These are phyloP conservation scores for Stylonectria norvegica DNA, from an alignment of 2,329 filamentous ascomycete genomes.

Conservation along the genomic window DNA sequence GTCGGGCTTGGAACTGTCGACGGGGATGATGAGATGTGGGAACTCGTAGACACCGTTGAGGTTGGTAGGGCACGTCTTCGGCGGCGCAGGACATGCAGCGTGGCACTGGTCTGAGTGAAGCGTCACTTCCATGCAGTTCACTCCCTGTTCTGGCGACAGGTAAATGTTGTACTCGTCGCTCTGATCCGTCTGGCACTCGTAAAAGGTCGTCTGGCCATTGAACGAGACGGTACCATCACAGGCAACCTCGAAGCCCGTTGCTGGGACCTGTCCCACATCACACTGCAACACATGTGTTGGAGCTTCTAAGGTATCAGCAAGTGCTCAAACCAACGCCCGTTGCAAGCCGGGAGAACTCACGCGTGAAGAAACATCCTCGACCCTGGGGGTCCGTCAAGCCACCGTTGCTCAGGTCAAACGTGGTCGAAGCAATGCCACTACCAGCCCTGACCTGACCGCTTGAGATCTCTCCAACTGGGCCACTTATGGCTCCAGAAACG, in stretches of 20 bases:
- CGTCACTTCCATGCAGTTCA: constrained; percentile 48
- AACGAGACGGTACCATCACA: constrained; percentile 51
- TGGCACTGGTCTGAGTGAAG: constrained; percentile 41
- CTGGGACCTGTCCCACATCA: constrained; percentile 49
- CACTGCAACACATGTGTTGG: constrained; percentile 60
- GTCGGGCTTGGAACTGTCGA: constrained; percentile 53
- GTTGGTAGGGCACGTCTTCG: constrained; percentile 39
- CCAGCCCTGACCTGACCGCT: constrained; percentile 57
- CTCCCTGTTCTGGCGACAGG: constrained; percentile 33
- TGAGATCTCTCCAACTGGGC: constrained; percentile 55
- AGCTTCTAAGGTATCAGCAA: constrained; percentile 31
- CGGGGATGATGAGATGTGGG: constrained; percentile 61
- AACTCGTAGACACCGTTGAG: constrained; percentile 48
- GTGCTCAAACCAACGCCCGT: constrained; percentile 1
- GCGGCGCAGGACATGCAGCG: constrained; percentile 14
- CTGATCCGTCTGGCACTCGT: constrained; percentile 55
- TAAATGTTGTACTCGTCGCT: constrained; percentile 56
- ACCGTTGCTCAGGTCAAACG: constrained; percentile 53
- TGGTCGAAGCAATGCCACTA: constrained; percentile 42
- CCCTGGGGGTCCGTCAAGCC: constrained; percentile 55
- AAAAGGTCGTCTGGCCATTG: constrained; percentile 52
- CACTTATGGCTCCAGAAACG: constrained; percentile 46
- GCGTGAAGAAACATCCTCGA: constrained; percentile 62
- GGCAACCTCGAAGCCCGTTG: constrained; percentile 53
- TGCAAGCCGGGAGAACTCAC: constrained; percentile 34